phyloP scores from a whole-genome alignment of 148 eudicot species.

The Chenopodium quinoa region DNA sequence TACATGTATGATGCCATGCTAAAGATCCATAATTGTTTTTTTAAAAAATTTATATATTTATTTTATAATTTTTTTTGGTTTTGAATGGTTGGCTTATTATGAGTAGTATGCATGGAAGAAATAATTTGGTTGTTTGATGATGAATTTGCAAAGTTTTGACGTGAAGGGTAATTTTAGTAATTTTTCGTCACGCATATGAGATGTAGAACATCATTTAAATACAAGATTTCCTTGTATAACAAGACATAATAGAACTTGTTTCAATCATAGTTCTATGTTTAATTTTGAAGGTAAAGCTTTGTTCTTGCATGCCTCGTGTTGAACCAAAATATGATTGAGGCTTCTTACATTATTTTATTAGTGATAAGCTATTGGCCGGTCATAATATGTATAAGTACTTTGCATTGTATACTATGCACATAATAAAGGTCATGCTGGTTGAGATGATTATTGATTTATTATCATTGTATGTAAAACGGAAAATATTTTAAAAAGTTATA shows the following conservation, averaged over 20 bases:
- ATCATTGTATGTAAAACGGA: not conserved
- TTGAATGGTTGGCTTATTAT: conserved; percentile 19
- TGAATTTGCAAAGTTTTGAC: conserved; percentile 26
- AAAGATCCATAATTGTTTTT: not conserved
- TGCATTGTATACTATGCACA: not conserved
- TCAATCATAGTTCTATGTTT: conserved; percentile 27
- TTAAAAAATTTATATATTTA: not conserved
- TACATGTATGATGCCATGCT: conserved; percentile 21
- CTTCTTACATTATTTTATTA: not conserved
- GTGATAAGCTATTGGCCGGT: not conserved
- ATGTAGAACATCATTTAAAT: conserved; percentile 1
- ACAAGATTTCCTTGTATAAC: conserved; percentile 16
- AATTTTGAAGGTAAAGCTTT: conserved; percentile 29
- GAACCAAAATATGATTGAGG: not conserved
- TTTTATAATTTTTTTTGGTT: not conserved
- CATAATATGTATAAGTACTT: not conserved
- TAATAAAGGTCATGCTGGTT: not conserved
- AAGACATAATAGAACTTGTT: conserved; percentile 14
- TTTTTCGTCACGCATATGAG: not conserved
- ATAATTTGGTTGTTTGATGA: conserved; percentile 18
- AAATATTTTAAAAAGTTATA: no score
- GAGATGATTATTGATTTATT: not conserved
- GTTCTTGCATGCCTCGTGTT: not conserved
- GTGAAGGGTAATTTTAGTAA: conserved; percentile 36
- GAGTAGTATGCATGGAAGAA: conserved; percentile 19